Evolutionary conservation across 2,329 filamentous ascomycete genomes (phyloP), one percentile per base, ranked within the genome.

Genomic region (Ascochyta rabiei): DNA sequence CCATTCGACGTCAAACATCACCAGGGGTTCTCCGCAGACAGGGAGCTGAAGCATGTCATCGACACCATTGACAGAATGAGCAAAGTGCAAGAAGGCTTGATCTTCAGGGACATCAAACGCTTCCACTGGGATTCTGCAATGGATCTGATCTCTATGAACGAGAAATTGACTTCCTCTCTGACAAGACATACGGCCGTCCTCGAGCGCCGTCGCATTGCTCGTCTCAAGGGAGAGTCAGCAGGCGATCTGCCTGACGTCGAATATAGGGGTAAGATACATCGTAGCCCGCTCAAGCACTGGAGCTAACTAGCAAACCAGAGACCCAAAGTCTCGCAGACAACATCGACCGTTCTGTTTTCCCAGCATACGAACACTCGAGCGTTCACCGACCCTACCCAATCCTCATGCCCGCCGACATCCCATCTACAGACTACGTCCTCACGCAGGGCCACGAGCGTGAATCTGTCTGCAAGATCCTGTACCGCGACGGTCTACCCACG

Each of bases 151-250:
- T 53, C 59, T 7, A 55, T 71, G 35, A 69, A 70, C 28, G 42
- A 52, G 13, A 68, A 67, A 33, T 46, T 73, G 18, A 61, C 54
- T 6, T 59, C 52, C 7, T 74, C 70, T 38, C 46, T 71, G 47
- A 71, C 70, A 24, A 72, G 70, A 48, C 68, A 72, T 47, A 54
- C 71, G 9, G 69, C 68, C 38, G 48, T 68, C 8, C 51, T 68
- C n/a, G 72, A 74, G 48, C 63, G 66, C 15, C 64, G 70, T 24
- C 64, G 70, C 3, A 67, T 73, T 48, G 64, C 68, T 45, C 68
- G 70, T 28, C 45, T 74, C 3, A 69, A 60, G 42, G 67, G 71
- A 21, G 64, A 67, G 5, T 40, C 58, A 8, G 51, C 61, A 2
- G 67, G 71, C 6, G 48, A 61, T 5, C 12, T 63, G 5, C 62